These are phyloP conservation scores for Paracorniculantispora psalliotae DNA, from an alignment of 2,329 filamentous ascomycete genomes.

Conservation along the genomic window DNA sequence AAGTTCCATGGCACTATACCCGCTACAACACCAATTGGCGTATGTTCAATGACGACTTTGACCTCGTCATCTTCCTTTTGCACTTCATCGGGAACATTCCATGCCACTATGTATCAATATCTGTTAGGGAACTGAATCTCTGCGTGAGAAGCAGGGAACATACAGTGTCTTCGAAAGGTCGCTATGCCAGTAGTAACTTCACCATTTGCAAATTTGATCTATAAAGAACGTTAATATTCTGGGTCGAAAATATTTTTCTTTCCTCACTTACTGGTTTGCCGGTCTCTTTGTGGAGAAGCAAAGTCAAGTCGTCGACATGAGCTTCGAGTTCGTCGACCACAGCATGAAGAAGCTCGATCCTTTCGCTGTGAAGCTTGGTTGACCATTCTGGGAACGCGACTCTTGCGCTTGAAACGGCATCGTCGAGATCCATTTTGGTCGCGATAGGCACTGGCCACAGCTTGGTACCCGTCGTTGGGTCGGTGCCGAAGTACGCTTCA, in stretches of 20 bases:
- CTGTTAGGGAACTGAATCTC: neutral
- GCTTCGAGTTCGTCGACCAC: conserved; percentile 24
- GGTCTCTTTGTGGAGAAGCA: conserved; percentile 24
- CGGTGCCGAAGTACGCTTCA: neutral
- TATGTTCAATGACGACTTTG: conserved; percentile 24
- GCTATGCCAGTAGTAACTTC: neutral
- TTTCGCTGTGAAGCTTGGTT: conserved; percentile 20
- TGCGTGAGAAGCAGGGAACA: neutral
- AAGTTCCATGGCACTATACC: conserved; percentile 55
- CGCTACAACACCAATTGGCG: conserved; percentile 37
- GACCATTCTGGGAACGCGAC: neutral
- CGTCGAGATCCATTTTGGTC: neutral
- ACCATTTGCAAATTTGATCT: neutral
- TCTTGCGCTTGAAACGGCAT: neutral
- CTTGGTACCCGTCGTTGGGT: neutral
- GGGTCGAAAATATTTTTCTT: neutral
- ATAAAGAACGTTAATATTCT: neutral
- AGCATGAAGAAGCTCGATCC: conserved; percentile 18
- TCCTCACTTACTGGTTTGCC: conserved; percentile 25
- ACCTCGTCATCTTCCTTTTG: conserved; percentile 23
- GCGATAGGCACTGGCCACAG: neutral
- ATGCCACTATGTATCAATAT: neutral
- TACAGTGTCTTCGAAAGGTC: neutral
- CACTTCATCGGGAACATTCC: neutral
- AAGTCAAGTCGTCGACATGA: conserved; percentile 18